These are phyloP conservation scores for Mortierella sp. DNA, from an alignment of 371 early-diverging fungal genomes.

Conservation along the genomic window DNA sequence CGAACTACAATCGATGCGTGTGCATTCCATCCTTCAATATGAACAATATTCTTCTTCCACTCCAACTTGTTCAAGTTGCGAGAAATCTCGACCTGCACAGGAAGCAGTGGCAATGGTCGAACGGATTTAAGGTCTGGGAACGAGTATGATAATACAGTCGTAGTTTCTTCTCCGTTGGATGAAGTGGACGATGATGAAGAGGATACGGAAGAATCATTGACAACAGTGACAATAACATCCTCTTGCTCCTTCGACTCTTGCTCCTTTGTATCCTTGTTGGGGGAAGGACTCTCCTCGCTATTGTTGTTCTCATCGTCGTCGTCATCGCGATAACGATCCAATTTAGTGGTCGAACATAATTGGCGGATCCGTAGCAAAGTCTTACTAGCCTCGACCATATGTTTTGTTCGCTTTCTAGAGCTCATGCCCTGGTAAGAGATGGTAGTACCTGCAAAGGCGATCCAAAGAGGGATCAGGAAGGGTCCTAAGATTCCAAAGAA, in stretches of 20 bases:
- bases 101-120: slow-evolving; percentile 22
- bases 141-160: slow-evolving; percentile 28
- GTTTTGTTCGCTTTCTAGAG: slow-evolving; percentile 41
- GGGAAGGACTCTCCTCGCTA: background rate
- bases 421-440: slow-evolving; percentile 34
- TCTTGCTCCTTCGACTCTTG: slow-evolving; percentile 6
- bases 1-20: slow-evolving; percentile 53
- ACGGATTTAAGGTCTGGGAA: slow-evolving; percentile 40
- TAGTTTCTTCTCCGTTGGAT: background rate
- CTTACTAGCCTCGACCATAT: slow-evolving; percentile 9
- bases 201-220: background rate
- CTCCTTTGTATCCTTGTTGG: background rate
- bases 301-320: background rate
- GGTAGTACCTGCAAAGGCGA: slow-evolving; percentile 39
- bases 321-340: slow-evolving; percentile 17
- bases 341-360: slow-evolving; percentile 7
- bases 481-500: slow-evolving; percentile 39
- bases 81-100: slow-evolving; percentile 41
- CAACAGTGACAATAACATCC: slow-evolving; percentile 12
- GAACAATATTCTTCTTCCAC: slow-evolving; percentile 47
- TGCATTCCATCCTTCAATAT: slow-evolving; percentile 45
- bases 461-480: slow-evolving; percentile 42
- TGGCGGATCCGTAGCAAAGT: slow-evolving; percentile 18
- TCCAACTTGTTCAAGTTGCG: slow-evolving; percentile 31
- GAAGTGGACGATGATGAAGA: slow-evolving; percentile 1